Percentiles rank a stretch among this genome's conserved stretches.
These are phyloP conservation scores for Botrytis medusae DNA, from an alignment of 2,329 filamentous ascomycete species.

Conservation along the genomic window DNA sequence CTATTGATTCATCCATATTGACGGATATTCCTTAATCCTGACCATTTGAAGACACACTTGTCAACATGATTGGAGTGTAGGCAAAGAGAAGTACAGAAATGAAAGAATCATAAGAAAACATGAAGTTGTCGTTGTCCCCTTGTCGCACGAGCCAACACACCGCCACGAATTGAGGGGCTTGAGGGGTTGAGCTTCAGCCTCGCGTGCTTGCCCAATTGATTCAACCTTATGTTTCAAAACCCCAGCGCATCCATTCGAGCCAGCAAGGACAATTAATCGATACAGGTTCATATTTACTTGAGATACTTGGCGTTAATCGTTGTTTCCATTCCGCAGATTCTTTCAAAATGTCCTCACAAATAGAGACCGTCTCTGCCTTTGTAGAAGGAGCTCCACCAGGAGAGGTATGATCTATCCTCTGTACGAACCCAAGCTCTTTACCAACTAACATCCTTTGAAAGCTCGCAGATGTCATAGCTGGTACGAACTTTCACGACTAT, in stretches of 20 bases:
- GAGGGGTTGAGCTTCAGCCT: conserved; percentile 8
- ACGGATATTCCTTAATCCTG: too few species aligned
- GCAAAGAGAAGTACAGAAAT: not conserved
- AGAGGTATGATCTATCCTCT: conserved; percentile 63
- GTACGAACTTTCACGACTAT: conserved; percentile 50
- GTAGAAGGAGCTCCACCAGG: conserved; percentile 92
- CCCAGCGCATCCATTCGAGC: conserved; percentile 12
- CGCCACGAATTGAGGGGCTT: conserved; percentile 16
- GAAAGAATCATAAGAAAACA: not conserved
- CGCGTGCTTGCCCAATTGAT: conserved; percentile 16
- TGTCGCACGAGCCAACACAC: conserved; percentile 1
- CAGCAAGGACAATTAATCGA: conserved; percentile 12
- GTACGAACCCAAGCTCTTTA: conserved; percentile 10
- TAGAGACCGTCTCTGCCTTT: conserved; percentile 75
- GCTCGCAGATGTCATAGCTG: conserved; percentile 86
- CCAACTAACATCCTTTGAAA: conserved; percentile 43
- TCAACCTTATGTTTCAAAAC: conserved; percentile 16
- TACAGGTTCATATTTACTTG: conserved; percentile 2
- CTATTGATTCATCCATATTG: not conserved
- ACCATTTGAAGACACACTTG: not conserved
- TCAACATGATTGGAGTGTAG: not conserved
- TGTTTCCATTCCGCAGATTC: not conserved
- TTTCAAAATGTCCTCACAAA: conserved; percentile 41
- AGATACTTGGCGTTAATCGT: not conserved
- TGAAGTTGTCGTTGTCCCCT: not conserved